Conservation (phyloP, 306 rosid genomes). For the Amphicarpaea edgeworthii region DNA sequence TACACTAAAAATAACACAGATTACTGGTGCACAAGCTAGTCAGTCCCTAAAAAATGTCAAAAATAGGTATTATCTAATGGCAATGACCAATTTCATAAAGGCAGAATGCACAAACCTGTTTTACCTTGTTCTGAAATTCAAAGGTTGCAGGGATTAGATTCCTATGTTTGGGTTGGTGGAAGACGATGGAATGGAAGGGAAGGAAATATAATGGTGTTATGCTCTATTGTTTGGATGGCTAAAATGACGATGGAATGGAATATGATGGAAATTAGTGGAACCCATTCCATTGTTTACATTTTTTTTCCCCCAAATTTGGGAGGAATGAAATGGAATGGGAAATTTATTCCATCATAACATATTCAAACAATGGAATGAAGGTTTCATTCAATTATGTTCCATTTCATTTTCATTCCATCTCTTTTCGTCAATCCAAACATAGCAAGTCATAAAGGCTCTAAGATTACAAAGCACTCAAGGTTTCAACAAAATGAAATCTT, state of each 20-base stretch:
- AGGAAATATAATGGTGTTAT: not conserved
- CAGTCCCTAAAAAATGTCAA: not conserved
- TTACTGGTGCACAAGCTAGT: not conserved
- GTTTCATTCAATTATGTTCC: not conserved
- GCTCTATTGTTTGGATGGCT: not conserved
- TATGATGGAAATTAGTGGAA: too few relatives aligned
- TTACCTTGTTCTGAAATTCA: constrained; percentile 4
- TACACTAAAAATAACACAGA: not conserved
- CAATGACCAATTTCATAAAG: constrained; percentile 15
- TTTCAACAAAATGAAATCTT: constrained; percentile 36
- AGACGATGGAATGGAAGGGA: not conserved
- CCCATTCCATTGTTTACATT: not conserved
- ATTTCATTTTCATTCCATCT: not conserved
- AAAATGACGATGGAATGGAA: too few relatives aligned
- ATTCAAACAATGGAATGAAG: not conserved
- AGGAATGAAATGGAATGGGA: constrained; percentile 6
- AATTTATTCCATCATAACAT: not conserved
- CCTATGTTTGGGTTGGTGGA: not conserved
- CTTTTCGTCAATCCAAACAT: not conserved
- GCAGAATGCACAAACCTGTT: constrained; percentile 5
- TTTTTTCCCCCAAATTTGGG: not conserved
- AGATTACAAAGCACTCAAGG: constrained; percentile 29
- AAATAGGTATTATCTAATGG: not conserved
- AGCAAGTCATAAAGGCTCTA: constrained; percentile 1
- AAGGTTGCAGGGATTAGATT: not conserved